Evolutionary conservation across 148 eudicot genomes (phyloP).

Genomic region (Polygonum aviculare): DNA sequence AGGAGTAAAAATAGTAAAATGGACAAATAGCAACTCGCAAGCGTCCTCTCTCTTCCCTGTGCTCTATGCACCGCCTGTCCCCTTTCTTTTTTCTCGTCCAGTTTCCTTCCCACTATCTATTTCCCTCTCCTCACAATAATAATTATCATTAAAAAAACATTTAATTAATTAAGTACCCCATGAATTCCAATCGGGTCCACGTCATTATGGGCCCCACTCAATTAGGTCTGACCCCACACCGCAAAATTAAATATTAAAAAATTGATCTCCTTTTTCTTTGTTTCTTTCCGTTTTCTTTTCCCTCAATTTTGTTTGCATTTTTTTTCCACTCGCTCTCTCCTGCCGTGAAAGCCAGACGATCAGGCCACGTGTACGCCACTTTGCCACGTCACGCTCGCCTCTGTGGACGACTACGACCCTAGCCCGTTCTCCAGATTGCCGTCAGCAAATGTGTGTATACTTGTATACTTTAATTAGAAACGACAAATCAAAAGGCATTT

Average conservation of each 20-base stretch:
- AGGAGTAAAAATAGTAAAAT: background rate
- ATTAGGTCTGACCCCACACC: slow-evolving; percentile 4
- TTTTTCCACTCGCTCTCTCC: slow-evolving; percentile 2
- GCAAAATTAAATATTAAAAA: background rate
- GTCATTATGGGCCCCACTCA: slow-evolving; percentile 1
- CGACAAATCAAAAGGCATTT: background rate
- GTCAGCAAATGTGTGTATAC: background rate
- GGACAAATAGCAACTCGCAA: slow-evolving; percentile 8
- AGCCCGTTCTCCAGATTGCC: background rate
- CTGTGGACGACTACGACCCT: slow-evolving; percentile 10
- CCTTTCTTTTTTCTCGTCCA: slow-evolving; percentile 5
- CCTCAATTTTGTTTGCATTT: background rate
- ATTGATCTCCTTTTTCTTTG: background rate
- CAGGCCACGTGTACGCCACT: slow-evolving; percentile 8
- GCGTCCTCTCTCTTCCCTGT: slow-evolving; percentile 13
- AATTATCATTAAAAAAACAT: background rate
- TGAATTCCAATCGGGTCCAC: slow-evolving; percentile 10
- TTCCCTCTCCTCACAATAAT: background rate
- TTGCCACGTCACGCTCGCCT: slow-evolving; percentile 10
- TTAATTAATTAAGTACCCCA: background rate
- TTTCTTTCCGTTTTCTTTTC: slow-evolving; percentile 4
- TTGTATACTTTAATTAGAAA: background rate
- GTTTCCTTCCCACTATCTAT: slow-evolving; percentile 12
- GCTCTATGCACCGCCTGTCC: slow-evolving; percentile 12
- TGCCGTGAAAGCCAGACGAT: background rate